Evolutionary conservation across 768 basidiomycete genomes (phyloP), one percentile per base, ranked within the genome.

Genomic region (Naematelia aurantialba): DNA sequence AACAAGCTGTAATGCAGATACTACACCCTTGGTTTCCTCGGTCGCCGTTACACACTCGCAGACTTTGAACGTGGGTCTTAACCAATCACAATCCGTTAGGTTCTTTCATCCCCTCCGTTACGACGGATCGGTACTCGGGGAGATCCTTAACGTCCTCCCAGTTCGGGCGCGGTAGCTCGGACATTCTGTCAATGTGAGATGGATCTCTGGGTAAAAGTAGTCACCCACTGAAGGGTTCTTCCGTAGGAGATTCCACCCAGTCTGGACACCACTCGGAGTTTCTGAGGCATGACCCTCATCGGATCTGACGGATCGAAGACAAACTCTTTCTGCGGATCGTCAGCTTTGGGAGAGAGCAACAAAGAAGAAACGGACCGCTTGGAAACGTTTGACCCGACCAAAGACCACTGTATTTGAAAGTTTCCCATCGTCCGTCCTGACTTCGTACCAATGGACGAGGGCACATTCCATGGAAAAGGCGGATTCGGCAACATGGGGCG

Each of bases 231-330:
- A 11, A 31, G 59, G 2, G 63, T 59, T 17, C 67, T 48, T 8
- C 54, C 57, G 42, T 74, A 74, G 17, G 61, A 68, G 25, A 76
- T 78, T 10, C 83, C 85, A 30, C 83, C 86, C 30, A 88, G 75
- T 45, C 87, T 79, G 0, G 66, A 66, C 0, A 79, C 66, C 1
- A 75, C 70, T 46, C 64, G 62, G 10, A 76, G 58, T 50, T 72
- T 67, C 54, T 76, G 74, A 4, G 66, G 54, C 42, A 71, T 1
- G 5, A 76, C 52, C 54, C 63, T 67, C 53, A 71, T 55, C 3
- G 60, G 55, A 45, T 73, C 70, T 17, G 63, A 54, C 2, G 60
- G 55, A 45, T 76, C 73, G 17, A 72, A 53, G 2, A 74, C 62
- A 49, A 50, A 64, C 53, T 71, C 72, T 61, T 68, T 72, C 70